These are phyloP conservation scores for Russula dissimulans DNA, from an alignment of 768 basidiomycete species.

Conservation along the genomic window DNA sequence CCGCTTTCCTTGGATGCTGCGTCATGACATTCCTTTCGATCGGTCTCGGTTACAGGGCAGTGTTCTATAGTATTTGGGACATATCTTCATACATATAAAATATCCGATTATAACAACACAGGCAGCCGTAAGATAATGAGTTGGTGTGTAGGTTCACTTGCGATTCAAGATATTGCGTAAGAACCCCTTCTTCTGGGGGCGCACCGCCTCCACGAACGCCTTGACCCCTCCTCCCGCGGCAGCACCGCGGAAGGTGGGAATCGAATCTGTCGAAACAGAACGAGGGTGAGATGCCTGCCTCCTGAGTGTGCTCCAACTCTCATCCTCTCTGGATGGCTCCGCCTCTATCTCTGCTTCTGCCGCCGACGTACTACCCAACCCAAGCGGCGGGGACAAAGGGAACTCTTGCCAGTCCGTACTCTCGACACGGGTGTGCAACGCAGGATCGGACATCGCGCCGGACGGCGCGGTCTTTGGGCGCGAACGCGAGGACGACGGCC, in stretches of 20 bases:
- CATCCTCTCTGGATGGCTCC: neutral
- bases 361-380: neutral
- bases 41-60: neutral
- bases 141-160: conserved; percentile 23
- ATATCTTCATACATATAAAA: conserved; percentile 17
- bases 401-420: conserved; percentile 12
- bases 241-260: conserved; percentile 27
- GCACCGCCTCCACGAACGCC: neutral
- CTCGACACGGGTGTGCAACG: conserved; percentile 19
- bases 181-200: conserved; percentile 28
- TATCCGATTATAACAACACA: conserved; percentile 2
- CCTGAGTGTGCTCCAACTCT: conserved; percentile 1
- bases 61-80: conserved; percentile 11
- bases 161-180: conserved; percentile 34
- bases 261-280: conserved; percentile 49
- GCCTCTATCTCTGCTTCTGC: neutral
- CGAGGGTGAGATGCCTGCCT: conserved; percentile 32
- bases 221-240: neutral
- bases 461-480: conserved; percentile 18
- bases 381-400: neutral
- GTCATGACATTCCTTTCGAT: conserved; percentile 9
- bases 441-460: conserved; percentile 11
- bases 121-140: neutral
- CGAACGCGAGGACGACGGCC: conserved; percentile 6
- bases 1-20: conserved; percentile 27